A percentile compares a stretch with the other conserved stretches of the same genome.
Evolutionary conservation across 768 basidiomycete species (phyloP).

Genomic region (Amanita pseudoporphyria): DNA sequence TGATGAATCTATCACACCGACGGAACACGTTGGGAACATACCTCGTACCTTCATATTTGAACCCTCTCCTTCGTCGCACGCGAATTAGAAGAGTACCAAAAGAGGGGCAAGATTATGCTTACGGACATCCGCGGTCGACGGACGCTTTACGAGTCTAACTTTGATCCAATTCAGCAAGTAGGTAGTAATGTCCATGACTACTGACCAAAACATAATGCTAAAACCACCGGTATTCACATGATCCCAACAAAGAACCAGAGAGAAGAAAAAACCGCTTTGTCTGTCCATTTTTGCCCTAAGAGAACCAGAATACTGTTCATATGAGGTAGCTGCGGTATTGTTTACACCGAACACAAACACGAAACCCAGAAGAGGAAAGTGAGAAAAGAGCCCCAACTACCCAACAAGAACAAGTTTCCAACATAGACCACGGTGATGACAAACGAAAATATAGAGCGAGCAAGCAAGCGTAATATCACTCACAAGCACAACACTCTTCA

Average conservation of each 20-base stretch:
- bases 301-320: background rate
- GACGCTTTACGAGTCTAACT: conserved; percentile 1
- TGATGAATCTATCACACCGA: no score
- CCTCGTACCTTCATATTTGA: no score
- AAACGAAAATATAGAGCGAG: background rate
- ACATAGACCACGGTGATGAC: background rate
- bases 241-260: background rate
- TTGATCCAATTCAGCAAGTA: conserved; percentile 3
- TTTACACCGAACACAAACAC: background rate
- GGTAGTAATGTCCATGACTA: conserved; percentile 1
- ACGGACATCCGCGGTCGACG: background rate
- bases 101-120: background rate
- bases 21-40: no score
- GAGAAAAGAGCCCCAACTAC: background rate
- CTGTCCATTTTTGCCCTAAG: background rate
- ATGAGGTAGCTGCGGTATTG: conserved; percentile 2
- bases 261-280: background rate
- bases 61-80: no score
- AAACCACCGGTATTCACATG: background rate
- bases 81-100: no score
- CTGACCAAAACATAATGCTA: conserved; percentile 1
- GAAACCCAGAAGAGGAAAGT: background rate
- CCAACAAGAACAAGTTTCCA: background rate
- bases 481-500: background rate
- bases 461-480: background rate